These are phyloP conservation scores for Calonectria leucothoes DNA, from an alignment of 2,329 filamentous ascomycete genomes.

Conservation along the genomic window DNA sequence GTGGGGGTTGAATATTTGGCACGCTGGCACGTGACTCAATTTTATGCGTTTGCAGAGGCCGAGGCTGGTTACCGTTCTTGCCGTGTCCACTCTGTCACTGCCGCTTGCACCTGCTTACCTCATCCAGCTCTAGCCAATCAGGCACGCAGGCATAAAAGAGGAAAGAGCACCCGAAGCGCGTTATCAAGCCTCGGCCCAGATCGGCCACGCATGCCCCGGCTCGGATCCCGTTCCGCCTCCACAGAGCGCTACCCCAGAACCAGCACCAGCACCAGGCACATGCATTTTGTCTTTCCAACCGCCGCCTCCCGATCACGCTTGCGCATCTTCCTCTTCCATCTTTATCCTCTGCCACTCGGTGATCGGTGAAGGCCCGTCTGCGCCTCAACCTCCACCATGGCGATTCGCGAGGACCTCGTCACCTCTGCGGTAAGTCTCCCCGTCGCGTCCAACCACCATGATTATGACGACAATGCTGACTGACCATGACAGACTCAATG, in stretches of 20 bases:
- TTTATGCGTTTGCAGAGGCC: not conserved
- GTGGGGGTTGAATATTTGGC: slow-evolving; percentile 9
- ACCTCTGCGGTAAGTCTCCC: slow-evolving; percentile 75
- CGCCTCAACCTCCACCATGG: slow-evolving; percentile 61
- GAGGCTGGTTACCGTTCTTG: slow-evolving; percentile 13
- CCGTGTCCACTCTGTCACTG: not conserved
- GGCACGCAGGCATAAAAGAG: not conserved
- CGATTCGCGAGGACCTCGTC: slow-evolving; percentile 94
- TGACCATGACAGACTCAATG: slow-evolving; percentile 53
- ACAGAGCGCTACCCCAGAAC: slow-evolving; percentile 34
- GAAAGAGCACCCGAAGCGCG: slow-evolving; percentile 21
- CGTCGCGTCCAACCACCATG: slow-evolving; percentile 10
- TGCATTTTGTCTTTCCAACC: slow-evolving; percentile 39
- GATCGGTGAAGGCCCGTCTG: slow-evolving; percentile 38
- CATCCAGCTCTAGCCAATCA: not conserved
- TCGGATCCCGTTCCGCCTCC: slow-evolving; percentile 42
- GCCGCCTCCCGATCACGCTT: slow-evolving; percentile 25
- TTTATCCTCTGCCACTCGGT: slow-evolving; percentile 25
- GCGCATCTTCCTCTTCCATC: slow-evolving; percentile 19
- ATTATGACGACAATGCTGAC: slow-evolving; percentile 16
- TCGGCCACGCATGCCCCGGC: slow-evolving; percentile 40
- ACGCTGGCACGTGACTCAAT: slow-evolving; percentile 39
- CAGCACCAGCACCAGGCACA: slow-evolving; percentile 37
- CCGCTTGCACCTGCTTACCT: slow-evolving; percentile 4
- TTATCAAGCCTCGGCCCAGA: slow-evolving; percentile 47